Evolutionary conservation across 768 basidiomycete species (phyloP).

Genomic region (Russula foetens): DNA sequence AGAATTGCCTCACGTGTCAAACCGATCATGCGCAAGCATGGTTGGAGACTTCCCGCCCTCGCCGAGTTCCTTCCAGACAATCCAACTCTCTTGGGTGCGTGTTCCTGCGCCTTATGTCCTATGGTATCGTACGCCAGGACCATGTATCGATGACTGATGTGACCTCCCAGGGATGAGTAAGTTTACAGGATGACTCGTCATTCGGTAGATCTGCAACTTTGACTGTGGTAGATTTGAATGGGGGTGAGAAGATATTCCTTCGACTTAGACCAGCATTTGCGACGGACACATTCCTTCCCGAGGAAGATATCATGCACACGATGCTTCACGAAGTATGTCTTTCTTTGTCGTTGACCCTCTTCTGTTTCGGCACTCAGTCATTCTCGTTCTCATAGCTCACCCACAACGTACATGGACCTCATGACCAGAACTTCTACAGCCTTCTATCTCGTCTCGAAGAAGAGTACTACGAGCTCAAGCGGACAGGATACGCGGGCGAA

Average conservation of each 20-base stretch:
- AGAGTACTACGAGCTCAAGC: constrained; percentile 73
- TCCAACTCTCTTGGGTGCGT: constrained; percentile 62
- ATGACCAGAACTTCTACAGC: constrained; percentile 80
- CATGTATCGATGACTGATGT: not conserved
- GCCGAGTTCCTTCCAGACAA: constrained; percentile 83
- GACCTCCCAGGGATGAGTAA: constrained; percentile 21
- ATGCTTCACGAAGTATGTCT: constrained; percentile 82
- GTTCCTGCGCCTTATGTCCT: too few relatives aligned
- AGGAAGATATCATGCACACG: constrained; percentile 67
- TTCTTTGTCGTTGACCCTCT: not conserved
- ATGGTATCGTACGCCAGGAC: not conserved
- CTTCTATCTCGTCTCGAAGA: constrained; percentile 66
- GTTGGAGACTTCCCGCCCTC: constrained; percentile 72
- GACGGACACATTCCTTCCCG: constrained; percentile 63
- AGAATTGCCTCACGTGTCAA: constrained; percentile 74
- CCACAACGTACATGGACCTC: constrained; percentile 83
- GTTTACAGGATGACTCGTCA: not conserved
- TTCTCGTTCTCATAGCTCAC: constrained; percentile 49
- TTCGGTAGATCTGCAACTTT: constrained; percentile 4
- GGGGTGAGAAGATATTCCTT: constrained; percentile 75
- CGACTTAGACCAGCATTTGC: constrained; percentile 66
- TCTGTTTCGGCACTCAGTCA: not conserved
- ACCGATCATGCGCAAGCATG: constrained; percentile 85
- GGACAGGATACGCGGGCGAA: constrained; percentile 82
- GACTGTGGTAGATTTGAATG: constrained; percentile 54